Evolutionary conservation across 495 filamentous ascomycete genomes (phyloP).

Genomic region (Penicilliopsis zonata): DNA sequence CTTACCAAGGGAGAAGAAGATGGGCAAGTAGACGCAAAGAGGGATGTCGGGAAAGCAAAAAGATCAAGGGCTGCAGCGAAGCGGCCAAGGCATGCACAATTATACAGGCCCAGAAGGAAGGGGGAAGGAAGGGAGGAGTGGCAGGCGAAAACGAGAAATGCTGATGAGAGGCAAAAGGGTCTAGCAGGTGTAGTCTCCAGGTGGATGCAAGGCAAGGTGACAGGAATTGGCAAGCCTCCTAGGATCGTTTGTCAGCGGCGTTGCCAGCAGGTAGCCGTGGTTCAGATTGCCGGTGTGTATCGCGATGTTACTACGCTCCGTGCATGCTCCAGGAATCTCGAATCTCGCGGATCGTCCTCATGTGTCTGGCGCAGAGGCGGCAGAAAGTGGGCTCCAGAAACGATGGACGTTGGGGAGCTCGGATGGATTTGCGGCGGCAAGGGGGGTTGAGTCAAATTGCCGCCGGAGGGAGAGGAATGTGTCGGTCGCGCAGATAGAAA

Average conservation of each 20-base stretch:
- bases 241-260: slow-evolving; percentile 22
- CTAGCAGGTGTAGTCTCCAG: background rate
- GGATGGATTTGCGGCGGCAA: slow-evolving; percentile 28
- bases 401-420: slow-evolving; percentile 17
- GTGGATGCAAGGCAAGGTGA: slow-evolving; percentile 1
- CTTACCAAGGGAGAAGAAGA: slow-evolving; percentile 19
- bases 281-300: slow-evolving; percentile 19
- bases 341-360: slow-evolving; percentile 32
- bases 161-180: slow-evolving; percentile 1
- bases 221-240: slow-evolving; percentile 1
- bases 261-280: slow-evolving; percentile 16
- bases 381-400: slow-evolving; percentile 17
- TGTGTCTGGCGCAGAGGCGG: slow-evolving; percentile 23
- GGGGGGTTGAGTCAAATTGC: slow-evolving; percentile 20
- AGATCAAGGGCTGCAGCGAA: no score
- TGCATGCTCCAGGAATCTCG: slow-evolving; percentile 39
- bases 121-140: slow-evolving; percentile 16
- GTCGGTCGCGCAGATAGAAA: slow-evolving; percentile 22
- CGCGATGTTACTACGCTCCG: slow-evolving; percentile 34
- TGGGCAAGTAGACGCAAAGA: background rate
- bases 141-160: slow-evolving; percentile 20
- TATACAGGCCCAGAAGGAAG: slow-evolving; percentile 17
- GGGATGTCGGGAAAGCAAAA: slow-evolving; percentile 9
- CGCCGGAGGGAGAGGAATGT: slow-evolving; percentile 24
- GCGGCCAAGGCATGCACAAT: slow-evolving; percentile 24